Conservation (phyloP, 2,329 filamentous ascomycete genomes). For the Lizonia empirigonia region DNA sequence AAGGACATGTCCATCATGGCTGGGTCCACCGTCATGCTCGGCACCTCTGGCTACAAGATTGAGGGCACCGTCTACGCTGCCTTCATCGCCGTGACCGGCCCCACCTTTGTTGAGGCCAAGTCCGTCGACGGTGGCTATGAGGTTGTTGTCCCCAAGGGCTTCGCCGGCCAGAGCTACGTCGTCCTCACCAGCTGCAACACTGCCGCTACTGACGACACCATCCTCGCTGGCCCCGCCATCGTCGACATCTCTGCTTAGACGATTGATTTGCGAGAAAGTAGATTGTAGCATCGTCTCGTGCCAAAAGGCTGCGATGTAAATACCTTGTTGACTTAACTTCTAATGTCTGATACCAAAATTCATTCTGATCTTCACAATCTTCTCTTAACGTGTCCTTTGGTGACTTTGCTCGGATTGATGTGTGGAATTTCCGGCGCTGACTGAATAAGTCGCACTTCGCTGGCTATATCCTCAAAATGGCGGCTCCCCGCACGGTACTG, state of each 20-base stretch:
- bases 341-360: slow-evolving; percentile 10
- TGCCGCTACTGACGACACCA: slow-evolving; percentile 33
- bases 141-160: slow-evolving; percentile 29
- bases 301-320: slow-evolving; percentile 7
- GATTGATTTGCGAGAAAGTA: not conserved
- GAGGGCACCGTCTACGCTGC: slow-evolving; percentile 32
- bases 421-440: not conserved
- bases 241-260: slow-evolving; percentile 27
- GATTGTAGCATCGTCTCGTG: not conserved
- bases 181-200: slow-evolving; percentile 34
- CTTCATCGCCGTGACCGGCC: slow-evolving; percentile 33
- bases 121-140: slow-evolving; percentile 23
- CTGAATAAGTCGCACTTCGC: not conserved
- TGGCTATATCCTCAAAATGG: not conserved
- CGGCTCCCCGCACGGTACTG: not conserved
- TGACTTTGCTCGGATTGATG: not conserved
- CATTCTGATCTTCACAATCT: not conserved
- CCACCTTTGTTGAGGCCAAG: slow-evolving; percentile 26
- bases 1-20: slow-evolving; percentile 21
- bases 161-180: slow-evolving; percentile 33
- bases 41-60: slow-evolving; percentile 25
- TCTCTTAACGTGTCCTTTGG: not conserved
- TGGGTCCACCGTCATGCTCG: slow-evolving; percentile 23
- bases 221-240: slow-evolving; percentile 30
- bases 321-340: slow-evolving; percentile 10